Evolutionary conservation across 2,329 filamentous ascomycete genomes (phyloP), one percentile per base, ranked within the genome.

Genomic region (Teratosphaeria zuluensis): DNA sequence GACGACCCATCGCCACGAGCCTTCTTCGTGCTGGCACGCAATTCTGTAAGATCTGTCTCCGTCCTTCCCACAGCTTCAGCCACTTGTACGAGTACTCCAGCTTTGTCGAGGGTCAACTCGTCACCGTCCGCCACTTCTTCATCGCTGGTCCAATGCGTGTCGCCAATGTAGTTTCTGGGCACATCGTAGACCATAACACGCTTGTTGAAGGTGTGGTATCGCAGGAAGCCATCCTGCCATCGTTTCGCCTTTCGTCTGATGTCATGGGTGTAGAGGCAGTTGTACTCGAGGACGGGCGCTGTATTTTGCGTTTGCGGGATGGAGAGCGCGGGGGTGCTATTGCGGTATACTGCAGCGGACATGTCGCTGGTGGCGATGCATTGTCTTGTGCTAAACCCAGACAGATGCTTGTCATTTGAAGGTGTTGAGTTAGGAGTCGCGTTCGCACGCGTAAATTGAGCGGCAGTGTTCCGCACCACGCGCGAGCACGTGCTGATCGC

Each of bases 201-300:
- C 69, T 86, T 89, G 76, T 96, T 96, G 81, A 95, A 96, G 0
- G 88, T 87, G 70, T 96, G 92, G 64, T 87, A 95, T 63, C 87
- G 88, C 61, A 96, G 82, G 56, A 85, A 85, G 38, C 92, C 92
- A 85, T 96, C 92, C 68, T 95, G 90, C 92, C 92, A 96, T 61
- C 89, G 81, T 72, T 96, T 96, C 66, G 90, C 86, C 75, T 96
- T 96, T 58, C 89, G 85, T 56, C 85, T 84, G 51, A 95, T 73
- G 70, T 96, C 92, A 70, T 89, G 84, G 1, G 91, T 95, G 74
- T 89, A 96, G 4, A 96, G 84, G 72, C 92, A 96, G 62, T 84
- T 81, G 72, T 87, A 95, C 69, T 95, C 90, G 69, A 88, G 78
- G 46, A 96, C 90, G 0, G 83, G 80, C 1, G 91, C 90, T 21